Percentiles rank a stretch among this genome's conserved stretches.
Conservation (phyloP, 2,329 filamentous ascomycete genomes). For the Fusarium metavorans region DNA sequence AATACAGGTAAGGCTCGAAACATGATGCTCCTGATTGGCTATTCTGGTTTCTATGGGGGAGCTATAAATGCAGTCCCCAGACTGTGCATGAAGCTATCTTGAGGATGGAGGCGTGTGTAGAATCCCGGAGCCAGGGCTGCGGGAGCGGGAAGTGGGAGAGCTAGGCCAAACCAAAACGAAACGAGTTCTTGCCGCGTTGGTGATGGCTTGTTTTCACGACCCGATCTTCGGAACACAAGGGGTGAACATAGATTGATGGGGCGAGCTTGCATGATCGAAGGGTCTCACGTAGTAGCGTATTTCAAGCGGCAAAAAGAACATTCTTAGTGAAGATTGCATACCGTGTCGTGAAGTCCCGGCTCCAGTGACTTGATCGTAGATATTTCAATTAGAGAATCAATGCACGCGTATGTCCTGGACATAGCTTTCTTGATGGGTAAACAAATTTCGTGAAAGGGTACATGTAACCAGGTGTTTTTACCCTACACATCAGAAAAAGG, state of each 20-base stretch:
- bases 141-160: neutral
- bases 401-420: neutral
- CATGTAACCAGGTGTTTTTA: neutral
- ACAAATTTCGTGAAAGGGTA: neutral
- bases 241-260: neutral
- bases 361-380: neutral
- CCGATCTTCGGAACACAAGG: neutral
- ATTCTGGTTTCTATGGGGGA: neutral
- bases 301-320: neutral
- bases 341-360: neutral
- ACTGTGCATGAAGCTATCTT: neutral
- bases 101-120: neutral
- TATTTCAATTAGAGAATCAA: neutral
- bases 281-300: too few species aligned
- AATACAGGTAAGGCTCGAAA: neutral
- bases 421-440: neutral
- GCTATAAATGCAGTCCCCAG: neutral
- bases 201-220: neutral
- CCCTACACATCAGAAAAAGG: neutral
- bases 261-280: neutral
- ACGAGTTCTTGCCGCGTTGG: neutral
- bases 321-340: neutral
- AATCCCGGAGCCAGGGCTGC: neutral
- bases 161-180: neutral
- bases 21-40: neutral